Evolutionary conservation across 495 filamentous ascomycete species (phyloP).

Genomic region (Penicillium tannophilum): DNA sequence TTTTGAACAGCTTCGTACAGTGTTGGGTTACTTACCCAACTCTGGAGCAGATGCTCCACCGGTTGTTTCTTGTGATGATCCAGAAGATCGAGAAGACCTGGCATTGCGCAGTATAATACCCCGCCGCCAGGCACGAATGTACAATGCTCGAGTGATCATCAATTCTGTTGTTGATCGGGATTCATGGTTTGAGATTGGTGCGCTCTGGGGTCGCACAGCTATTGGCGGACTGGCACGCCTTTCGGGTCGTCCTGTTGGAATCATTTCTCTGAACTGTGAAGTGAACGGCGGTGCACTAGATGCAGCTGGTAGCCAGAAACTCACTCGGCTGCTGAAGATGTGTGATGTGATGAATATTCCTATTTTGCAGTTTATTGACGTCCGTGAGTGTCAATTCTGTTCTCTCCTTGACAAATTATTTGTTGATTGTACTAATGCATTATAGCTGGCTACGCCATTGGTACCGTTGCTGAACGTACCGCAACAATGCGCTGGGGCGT

Average conservation of each 20-base stretch:
- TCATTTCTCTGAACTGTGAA: slow-evolving; percentile 60
- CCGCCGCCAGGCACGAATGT: slow-evolving; percentile 59
- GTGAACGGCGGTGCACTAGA: slow-evolving; percentile 62
- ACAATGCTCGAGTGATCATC: slow-evolving; percentile 59
- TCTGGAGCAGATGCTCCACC: slow-evolving; percentile 56
- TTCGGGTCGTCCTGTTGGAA: slow-evolving; percentile 56
- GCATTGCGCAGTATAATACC: slow-evolving; percentile 59
- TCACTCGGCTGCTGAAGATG: slow-evolving; percentile 59
- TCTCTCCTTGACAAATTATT: not conserved
- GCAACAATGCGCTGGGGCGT: slow-evolving; percentile 66
- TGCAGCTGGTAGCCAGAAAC: slow-evolving; percentile 60
- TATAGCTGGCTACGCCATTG: slow-evolving; percentile 61
- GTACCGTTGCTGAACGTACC: slow-evolving; percentile 60
- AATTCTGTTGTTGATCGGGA: slow-evolving; percentile 53
- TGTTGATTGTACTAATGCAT: slow-evolving; percentile 5
- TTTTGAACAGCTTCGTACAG: slow-evolving; percentile 59
- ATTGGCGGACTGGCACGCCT: slow-evolving; percentile 61
- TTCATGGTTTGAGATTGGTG: slow-evolving; percentile 65
- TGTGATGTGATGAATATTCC: slow-evolving; percentile 67
- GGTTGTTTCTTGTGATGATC: slow-evolving; percentile 46
- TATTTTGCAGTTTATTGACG: slow-evolving; percentile 63
- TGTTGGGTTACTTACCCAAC: slow-evolving; percentile 59
- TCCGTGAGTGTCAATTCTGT: slow-evolving; percentile 38
- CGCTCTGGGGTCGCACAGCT: slow-evolving; percentile 61
- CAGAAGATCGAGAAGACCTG: slow-evolving; percentile 46